Evolutionary conservation across 1,284 basidiomycete genomes (phyloP).

Genomic region (Tetrapyrgos nigripes): DNA sequence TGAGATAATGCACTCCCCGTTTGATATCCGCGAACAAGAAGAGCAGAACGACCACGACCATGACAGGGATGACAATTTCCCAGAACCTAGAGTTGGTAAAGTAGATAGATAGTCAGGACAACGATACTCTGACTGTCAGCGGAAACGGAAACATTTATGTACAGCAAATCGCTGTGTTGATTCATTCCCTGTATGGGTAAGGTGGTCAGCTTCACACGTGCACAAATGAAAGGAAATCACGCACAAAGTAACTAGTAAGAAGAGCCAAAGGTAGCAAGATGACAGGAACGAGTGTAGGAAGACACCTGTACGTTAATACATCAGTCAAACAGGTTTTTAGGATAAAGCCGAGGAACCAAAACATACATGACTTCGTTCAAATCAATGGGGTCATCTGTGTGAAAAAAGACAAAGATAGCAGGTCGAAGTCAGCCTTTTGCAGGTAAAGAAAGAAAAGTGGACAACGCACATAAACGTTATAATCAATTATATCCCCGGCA

Average conservation of each 20-base stretch:
- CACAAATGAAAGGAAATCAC: slow-evolving; percentile 26
- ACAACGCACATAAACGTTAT: slow-evolving; percentile 66
- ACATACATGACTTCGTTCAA: slow-evolving; percentile 74
- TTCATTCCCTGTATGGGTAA: slow-evolving; percentile 74
- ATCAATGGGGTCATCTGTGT: slow-evolving; percentile 70
- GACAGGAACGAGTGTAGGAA: slow-evolving; percentile 62
- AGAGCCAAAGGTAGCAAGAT: slow-evolving; percentile 75
- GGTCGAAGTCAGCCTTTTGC: slow-evolving; percentile 1
- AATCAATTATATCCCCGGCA: slow-evolving; percentile 73
- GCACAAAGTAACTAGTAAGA: slow-evolving; percentile 73
- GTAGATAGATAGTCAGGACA: too few relatives aligned
- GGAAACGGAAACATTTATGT: slow-evolving; percentile 26
- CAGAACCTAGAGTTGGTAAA: slow-evolving; percentile 58
- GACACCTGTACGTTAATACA: too few relatives aligned
- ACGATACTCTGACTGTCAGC: background rate
- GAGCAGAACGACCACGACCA: slow-evolving; percentile 58
- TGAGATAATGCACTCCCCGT: slow-evolving; percentile 49
- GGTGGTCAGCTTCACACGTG: background rate
- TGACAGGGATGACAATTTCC: slow-evolving; percentile 67
- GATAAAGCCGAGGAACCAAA: slow-evolving; percentile 5
- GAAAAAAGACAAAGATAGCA: background rate
- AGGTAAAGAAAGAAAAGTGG: background rate
- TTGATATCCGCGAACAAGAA: slow-evolving; percentile 63
- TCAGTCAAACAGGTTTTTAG: too few relatives aligned
- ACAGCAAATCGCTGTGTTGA: slow-evolving; percentile 58